Evolutionary conservation across 805 yeast species (phyloP), one percentile per base, ranked within the genome.

Genomic region (Candida krabiensis): DNA sequence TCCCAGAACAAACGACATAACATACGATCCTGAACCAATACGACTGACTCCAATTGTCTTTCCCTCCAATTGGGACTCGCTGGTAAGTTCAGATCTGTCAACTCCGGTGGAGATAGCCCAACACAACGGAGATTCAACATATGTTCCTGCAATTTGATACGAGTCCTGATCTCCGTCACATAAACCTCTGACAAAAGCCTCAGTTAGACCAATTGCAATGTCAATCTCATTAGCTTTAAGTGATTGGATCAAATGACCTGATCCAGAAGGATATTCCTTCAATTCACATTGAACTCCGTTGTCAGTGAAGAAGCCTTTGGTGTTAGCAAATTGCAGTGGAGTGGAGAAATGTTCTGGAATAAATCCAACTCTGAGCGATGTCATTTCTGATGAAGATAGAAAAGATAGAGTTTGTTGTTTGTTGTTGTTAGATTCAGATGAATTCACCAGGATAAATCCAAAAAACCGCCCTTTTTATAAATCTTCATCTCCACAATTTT

Each of bases 261-360:
- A 80, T 1, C 97, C 97, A 13, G 93, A 85, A 13, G 87, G 84
- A 41, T 74, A 90, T 2, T 88, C 84, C 18, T 80, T 61, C 44
- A 82, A 64, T 47, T 83, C 80, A 33, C 85, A 74, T 3, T 73
- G 70, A 6, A 87, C 49, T 3, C 76, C 78, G 23, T 62, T 55
- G 6, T 62, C 61, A 5, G 58, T 58, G 55, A 75, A 86, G 53
- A 60, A 82, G 0, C 82, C 82, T 33, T 86, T 71, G 32, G 66
- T 44, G 42, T 71, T 55, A 4, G 96, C 95, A 54, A 87, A 77
- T 44, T 79, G 79, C 47, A 89, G 66, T 4, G 96, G 96, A 0
- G 96, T 85, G 27, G 93, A 81, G 55, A 88, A 90, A 58, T 90
- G 97, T 61, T 89, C 96, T 2, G 96, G 96, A 36, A 89, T 80